Percentiles rank a stretch among this genome's conserved stretches.
Evolutionary conservation across 495 filamentous ascomycete species (phyloP).

Genomic region (Tuber melanosporum): DNA sequence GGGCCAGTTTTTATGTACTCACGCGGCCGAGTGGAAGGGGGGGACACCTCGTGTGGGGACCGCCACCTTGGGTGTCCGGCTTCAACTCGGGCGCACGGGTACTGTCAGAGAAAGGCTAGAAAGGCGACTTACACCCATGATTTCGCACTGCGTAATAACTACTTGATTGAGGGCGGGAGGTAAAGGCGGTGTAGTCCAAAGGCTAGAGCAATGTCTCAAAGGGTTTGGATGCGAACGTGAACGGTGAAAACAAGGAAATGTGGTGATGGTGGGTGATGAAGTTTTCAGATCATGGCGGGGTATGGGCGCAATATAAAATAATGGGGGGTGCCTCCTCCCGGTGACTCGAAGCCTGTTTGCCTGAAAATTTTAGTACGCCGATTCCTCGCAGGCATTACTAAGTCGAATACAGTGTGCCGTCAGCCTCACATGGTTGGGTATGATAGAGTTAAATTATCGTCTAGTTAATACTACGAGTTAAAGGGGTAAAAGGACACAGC

Average conservation of each 20-base stretch:
- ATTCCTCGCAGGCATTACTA: slow-evolving; percentile 4
- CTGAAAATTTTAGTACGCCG: not conserved
- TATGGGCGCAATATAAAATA: slow-evolving; percentile 5
- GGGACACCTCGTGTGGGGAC: not conserved
- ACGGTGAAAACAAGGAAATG: not conserved
- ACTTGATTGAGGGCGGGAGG: not conserved
- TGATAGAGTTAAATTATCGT: not conserved
- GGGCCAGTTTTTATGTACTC: slow-evolving; percentile 16
- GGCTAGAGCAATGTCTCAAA: not conserved
- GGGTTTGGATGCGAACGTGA: not conserved
- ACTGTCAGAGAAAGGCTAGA: not conserved
- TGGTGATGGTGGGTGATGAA: not conserved
- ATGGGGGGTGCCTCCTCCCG: not conserved
- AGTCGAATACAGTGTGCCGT: not conserved
- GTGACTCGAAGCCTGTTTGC: slow-evolving; percentile 4
- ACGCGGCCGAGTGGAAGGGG: not conserved
- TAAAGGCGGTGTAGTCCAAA: not conserved
- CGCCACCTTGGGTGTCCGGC: not conserved
- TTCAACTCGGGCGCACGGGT: not conserved
- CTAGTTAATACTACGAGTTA: not conserved
- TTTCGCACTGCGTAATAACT: not conserved
- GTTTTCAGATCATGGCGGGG: not conserved
- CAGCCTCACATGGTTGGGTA: not conserved
- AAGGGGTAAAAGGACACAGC: not conserved
- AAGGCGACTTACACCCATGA: not conserved